A percentile compares a stretch with the other conserved stretches of the same genome.
Evolutionary conservation across 345 rosid species (phyloP).

Genomic region (Moricandia moricandioides): DNA sequence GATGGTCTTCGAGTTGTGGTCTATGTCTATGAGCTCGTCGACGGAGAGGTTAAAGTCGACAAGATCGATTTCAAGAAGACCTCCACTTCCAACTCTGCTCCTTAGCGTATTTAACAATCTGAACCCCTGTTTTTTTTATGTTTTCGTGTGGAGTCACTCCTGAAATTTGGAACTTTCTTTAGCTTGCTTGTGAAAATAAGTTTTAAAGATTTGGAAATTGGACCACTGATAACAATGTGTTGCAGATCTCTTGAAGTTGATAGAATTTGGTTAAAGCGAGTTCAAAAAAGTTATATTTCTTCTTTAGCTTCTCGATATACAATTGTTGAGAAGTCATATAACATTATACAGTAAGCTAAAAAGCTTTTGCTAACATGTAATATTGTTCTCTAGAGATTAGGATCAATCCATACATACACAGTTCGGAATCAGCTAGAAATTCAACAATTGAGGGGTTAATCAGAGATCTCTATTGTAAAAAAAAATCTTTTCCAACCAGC

Average conservation of each 20-base stretch:
- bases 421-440: too few relatives aligned
- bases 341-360: background rate
- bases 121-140: background rate
- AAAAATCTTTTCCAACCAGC: too few relatives aligned
- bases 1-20: conserved; percentile 92
- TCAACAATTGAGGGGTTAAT: too few relatives aligned
- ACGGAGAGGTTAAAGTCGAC: conserved; percentile 95
- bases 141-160: conserved; percentile 6
- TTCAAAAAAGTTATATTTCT: background rate
- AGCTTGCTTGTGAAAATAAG: conserved; percentile 23
- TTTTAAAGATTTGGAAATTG: background rate
- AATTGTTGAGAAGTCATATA: background rate
- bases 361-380: background rate
- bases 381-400: background rate
- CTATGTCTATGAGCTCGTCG: conserved; percentile 89
- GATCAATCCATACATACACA: too few relatives aligned
- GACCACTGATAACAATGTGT: conserved; percentile 9
- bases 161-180: conserved; percentile 9
- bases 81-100: conserved; percentile 50
- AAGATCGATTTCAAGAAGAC: conserved; percentile 95
- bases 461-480: too few relatives aligned
- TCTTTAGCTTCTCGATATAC: background rate
- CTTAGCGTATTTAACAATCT: conserved; percentile 26
- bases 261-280: conserved; percentile 3
- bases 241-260: background rate